Base-by-base conservation (phyloP, 768 basidiomycete species). In the Tylopilus sp. region DNA sequence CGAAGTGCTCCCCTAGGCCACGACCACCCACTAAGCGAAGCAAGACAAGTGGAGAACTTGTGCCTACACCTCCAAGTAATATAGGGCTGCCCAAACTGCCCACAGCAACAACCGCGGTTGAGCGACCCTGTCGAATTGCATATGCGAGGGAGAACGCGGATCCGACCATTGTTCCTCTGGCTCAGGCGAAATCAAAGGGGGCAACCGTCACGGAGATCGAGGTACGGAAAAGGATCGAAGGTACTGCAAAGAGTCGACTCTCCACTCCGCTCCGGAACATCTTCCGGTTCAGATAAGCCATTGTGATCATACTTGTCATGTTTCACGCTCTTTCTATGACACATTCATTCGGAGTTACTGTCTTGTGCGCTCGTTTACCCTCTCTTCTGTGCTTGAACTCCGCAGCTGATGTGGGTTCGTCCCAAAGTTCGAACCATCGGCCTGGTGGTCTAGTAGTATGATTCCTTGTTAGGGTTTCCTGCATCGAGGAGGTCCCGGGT, bases 361-460 rank as follows among this genome's bases (percentile, higher is more conserved):
- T 21, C n/a, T 29, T 11, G 9, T 38, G 14, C 41, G 21, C 33
- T 47, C 31, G 5, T 25, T 40, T 21, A 17, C 31, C n/a, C 16
- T 10, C 36, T 10, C 4, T 21, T 19, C 16, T 16, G 25, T 14
- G 22, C 22, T 21, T 31, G 33, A 29, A 25, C 12, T 25, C 10
- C 42, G 16, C 14, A 17, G 14, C 12, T 48, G 14, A 52, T 3
- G 4, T 38, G 2, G 21, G n/a, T 3, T 37, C 24, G n/a, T 7
- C 1, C 1, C 2, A 16, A 8, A 0, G 2, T 3, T 0, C 1
- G 1, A 21, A 3, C 14, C 36, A 21, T 52, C 55, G 78, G 77
- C 79, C 76, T 78, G 76, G 73, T 79, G 77, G 78, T 79, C 78
- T 81, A 80, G 79, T 80, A 76, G 79, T 78, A 81, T 81, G 79